Evolutionary conservation across 2,329 filamentous ascomycete species (phyloP).

Genomic region (Ophioceras dolichostomum): DNA sequence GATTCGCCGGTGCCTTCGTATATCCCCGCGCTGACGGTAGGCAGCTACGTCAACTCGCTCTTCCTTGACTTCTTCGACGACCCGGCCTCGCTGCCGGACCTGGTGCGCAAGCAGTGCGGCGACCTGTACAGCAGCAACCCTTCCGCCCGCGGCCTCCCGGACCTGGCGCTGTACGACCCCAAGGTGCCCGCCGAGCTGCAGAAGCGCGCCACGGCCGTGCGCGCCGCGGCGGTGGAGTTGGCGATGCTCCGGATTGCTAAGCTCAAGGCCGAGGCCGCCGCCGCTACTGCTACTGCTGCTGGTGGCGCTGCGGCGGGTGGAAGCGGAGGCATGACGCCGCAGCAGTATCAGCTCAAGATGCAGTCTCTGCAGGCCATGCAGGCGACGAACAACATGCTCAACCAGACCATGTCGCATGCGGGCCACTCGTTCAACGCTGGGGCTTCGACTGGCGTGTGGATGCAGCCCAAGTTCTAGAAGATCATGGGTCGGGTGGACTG

Average conservation of each 20-base stretch:
- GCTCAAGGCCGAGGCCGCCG: neutral
- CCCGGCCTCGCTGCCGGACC: neutral
- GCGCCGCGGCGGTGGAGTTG: neutral
- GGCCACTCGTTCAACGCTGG: neutral
- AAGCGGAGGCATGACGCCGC: neutral
- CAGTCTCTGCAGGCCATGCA: neutral
- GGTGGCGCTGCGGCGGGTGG: neutral
- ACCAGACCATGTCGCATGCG: neutral
- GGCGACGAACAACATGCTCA: neutral
- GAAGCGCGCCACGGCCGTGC: neutral
- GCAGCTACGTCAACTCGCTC: neutral
- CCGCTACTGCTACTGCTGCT: neutral
- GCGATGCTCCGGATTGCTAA: neutral
- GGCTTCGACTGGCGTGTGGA: neutral
- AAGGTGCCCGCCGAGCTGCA: neutral
- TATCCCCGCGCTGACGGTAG: neutral
- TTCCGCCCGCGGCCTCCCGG: neutral
- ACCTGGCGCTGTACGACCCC: neutral
- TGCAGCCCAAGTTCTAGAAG: too few species aligned
- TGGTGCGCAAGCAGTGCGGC: neutral
- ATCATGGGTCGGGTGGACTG: too few species aligned
- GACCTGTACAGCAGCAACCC: neutral
- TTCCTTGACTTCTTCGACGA: neutral
- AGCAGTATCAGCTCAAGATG: neutral
- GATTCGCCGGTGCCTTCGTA: neutral